Percentiles rank a stretch among this genome's conserved stretches.
Conservation (phyloP, 305 asterid genomes). For the Fraxinus nigra region DNA sequence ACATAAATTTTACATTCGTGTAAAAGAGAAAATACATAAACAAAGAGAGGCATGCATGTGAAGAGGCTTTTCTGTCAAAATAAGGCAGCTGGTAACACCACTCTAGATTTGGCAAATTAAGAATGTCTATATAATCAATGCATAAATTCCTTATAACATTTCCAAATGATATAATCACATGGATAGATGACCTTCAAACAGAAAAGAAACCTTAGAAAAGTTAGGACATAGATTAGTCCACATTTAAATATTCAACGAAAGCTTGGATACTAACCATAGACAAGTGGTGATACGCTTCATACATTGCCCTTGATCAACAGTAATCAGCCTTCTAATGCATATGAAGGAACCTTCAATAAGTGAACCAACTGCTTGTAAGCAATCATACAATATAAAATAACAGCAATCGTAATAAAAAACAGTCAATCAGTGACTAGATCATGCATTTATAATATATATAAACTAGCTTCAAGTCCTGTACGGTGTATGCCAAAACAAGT, state of each 20-base stretch:
- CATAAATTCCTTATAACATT: not conserved
- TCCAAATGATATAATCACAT: not conserved
- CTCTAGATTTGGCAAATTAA: constrained; percentile 1
- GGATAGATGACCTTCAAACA: constrained; percentile 1
- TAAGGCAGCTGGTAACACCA: not conserved
- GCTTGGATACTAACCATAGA: constrained; percentile 21
- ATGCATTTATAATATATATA: not conserved
- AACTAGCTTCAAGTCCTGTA: not conserved
- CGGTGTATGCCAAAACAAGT: not conserved
- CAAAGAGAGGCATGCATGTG: not conserved
- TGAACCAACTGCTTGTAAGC: constrained; percentile 10
- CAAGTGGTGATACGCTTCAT: constrained; percentile 23
- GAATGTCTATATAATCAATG: not conserved
- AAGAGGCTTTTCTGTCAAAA: not conserved
- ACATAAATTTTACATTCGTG: not conserved
- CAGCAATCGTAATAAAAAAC: constrained; percentile 4
- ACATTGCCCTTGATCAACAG: constrained; percentile 26
- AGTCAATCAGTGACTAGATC: not conserved
- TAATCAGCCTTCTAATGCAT: constrained; percentile 47
- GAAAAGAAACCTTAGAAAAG: not conserved
- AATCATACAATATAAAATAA: not conserved
- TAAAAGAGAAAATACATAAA: not conserved
- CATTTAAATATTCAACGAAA: not conserved
- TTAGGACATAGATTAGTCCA: not conserved
- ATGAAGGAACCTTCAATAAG: constrained; percentile 54